Base-by-base conservation (phyloP, 2,329 filamentous ascomycete species). In the Orbilia brochopaga region DNA sequence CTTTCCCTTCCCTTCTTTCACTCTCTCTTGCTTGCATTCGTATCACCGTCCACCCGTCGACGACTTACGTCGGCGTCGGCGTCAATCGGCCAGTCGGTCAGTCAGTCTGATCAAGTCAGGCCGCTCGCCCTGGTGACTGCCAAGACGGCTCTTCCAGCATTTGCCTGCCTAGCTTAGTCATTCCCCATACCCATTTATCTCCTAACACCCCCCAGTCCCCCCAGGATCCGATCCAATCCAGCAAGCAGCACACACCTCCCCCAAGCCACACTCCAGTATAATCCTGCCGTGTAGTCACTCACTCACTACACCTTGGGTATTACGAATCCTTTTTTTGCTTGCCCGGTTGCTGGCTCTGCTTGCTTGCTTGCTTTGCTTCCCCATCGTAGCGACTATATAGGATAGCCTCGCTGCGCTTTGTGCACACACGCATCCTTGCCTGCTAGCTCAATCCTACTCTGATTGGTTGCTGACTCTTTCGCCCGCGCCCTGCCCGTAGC, bases 281-380 rank as follows among this genome's bases (percentile, higher is more conserved):
- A 23, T 32, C 19, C 52, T 46, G 8, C 50, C 24, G 10, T 50
- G 40, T 27, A 17, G 27, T 30, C 19, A 11, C 13, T 59, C 37
- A 5, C 37, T 42, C n/a, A n/a, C n/a, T n/a, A n/a, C n/a, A n/a
- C n/a, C n/a, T 42, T 17, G n/a, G 37, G 58, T 63, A 62, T 69
- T 52, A 62, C 46, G 65, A 69, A 69, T 63, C 58, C 65, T 69
- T 69, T 46, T n/a, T n/a, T 24, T 60, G 32, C 32, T 37, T 37
- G 32, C n/a, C 37, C n/a, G 37, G 5, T 13, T 42, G 27, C 8
- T 13, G 5, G 27, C 8, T 8, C 8, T 32, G 27, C 27, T 32
- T 32, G 27, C 27, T 32, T 32, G 3, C 27, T 32, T 32, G 3
- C 27, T 8, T 3, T 32, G 27, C 27, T 32, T 32, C 27, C 27